Evolutionary conservation across 805 yeast genomes (phyloP).

Genomic region (Millerago galiae): DNA sequence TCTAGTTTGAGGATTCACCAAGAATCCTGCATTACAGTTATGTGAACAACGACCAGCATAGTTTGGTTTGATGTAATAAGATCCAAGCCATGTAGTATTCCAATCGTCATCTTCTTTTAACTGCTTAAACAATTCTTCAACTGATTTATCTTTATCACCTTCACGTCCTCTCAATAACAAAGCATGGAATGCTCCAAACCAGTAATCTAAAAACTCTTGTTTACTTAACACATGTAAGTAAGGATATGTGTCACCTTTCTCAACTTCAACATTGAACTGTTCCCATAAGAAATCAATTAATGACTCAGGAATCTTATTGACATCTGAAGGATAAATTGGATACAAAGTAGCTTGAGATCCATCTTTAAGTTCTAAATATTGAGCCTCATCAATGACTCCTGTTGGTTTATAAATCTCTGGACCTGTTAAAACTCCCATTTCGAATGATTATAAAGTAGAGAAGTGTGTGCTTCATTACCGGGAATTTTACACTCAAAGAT

Average conservation of each 20-base stretch:
- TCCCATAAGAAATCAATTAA: constrained; percentile 40
- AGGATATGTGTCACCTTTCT: constrained; percentile 75
- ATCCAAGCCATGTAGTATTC: constrained; percentile 53
- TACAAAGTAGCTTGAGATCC: constrained; percentile 48
- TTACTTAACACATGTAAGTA: constrained; percentile 33
- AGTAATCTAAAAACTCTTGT: constrained; percentile 53
- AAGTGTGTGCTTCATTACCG: background rate
- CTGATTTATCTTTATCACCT: constrained; percentile 16
- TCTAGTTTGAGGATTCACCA: constrained; percentile 54
- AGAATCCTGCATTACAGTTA: constrained; percentile 81
- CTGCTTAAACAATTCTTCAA: constrained; percentile 12
- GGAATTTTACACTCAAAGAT: no score
- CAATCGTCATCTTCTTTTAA: constrained; percentile 27
- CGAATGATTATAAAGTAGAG: background rate
- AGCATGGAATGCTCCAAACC: constrained; percentile 64
- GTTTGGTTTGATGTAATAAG: constrained; percentile 80
- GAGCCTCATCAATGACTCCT: constrained; percentile 25
- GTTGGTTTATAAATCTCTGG: constrained; percentile 28
- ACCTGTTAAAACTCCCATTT: constrained; percentile 15
- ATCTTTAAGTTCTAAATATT: constrained; percentile 37
- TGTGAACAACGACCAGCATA: constrained; percentile 82
- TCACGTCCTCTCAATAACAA: constrained; percentile 44
- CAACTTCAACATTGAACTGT: constrained; percentile 60
- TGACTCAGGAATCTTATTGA: constrained; percentile 41
- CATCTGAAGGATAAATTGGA: constrained; percentile 42